phyloP scores from a whole-genome alignment of 2,329 filamentous ascomycete genomes.

The Cladorrhinum sp. region DNA sequence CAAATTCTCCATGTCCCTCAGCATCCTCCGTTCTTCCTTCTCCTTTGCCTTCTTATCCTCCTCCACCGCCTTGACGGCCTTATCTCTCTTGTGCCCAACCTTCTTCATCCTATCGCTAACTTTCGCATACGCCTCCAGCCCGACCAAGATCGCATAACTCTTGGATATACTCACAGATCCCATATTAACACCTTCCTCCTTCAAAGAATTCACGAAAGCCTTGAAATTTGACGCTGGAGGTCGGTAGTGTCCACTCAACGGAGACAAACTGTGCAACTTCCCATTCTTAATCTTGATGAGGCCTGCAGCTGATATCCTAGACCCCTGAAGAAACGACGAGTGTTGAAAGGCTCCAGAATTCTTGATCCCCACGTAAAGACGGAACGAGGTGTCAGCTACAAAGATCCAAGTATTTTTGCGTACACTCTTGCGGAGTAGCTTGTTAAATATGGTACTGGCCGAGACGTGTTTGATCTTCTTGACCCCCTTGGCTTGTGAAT shows the following conservation, averaged over 20 bases:
- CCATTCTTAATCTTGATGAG: constrained; percentile 83
- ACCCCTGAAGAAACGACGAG: constrained; percentile 81
- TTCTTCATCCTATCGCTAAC: constrained; percentile 20
- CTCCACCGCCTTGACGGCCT: not conserved
- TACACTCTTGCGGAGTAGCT: constrained; percentile 72
- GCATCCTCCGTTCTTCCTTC: constrained; percentile 7
- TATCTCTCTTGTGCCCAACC: constrained; percentile 14
- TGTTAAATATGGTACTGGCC: constrained; percentile 71
- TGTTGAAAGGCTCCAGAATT: constrained; percentile 86
- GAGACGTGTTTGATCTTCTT: constrained; percentile 64
- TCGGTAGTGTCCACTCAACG: constrained; percentile 75
- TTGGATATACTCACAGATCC: constrained; percentile 73
- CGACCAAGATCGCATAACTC: constrained; percentile 77
- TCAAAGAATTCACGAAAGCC: constrained; percentile 71
- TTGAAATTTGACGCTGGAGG: constrained; percentile 81
- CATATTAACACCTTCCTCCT: constrained; percentile 74
- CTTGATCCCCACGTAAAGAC: constrained; percentile 88
- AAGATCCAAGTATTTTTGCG: constrained; percentile 94
- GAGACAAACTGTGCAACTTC: constrained; percentile 69
- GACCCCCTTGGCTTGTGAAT: constrained; percentile 59
- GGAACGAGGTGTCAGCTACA: constrained; percentile 79
- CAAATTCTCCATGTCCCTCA: not conserved
- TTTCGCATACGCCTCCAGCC: constrained; percentile 69
- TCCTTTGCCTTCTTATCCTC: not conserved
- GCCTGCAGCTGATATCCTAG: constrained; percentile 77